Evolutionary conservation across 1,284 basidiomycete genomes (phyloP).

Genomic region (Cutaneotrichosporon dermatis): DNA sequence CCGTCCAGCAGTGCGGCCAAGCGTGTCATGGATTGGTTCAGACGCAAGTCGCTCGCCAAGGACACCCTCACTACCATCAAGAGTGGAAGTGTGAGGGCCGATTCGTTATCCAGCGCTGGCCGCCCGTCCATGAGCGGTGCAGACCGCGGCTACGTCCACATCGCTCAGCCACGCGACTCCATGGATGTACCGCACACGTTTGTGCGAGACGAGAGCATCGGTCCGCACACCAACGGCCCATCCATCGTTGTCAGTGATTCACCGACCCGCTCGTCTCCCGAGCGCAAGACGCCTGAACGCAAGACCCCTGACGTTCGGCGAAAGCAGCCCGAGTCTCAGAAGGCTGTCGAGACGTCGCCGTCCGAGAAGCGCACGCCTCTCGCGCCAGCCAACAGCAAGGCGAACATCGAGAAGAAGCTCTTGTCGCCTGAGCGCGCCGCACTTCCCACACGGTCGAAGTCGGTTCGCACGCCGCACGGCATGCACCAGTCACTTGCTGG

Average conservation of each 20-base stretch:
- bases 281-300: not conserved
- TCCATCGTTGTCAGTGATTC: slow-evolving; percentile 15
- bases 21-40: slow-evolving; percentile 63
- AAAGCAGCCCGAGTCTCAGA: not conserved
- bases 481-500: not conserved
- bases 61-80: slow-evolving; percentile 35
- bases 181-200: slow-evolving; percentile 2
- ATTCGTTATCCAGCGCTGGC: slow-evolving; percentile 17
- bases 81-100: slow-evolving; percentile 19
- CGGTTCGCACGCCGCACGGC: slow-evolving; percentile 7
- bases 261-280: not conserved
- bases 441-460: slow-evolving; percentile 18
- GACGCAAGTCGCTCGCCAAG: slow-evolving; percentile 54
- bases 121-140: slow-evolving; percentile 9
- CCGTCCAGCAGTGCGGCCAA: slow-evolving; percentile 56
- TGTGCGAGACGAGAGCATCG: slow-evolving; percentile 23
- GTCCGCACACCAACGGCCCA: slow-evolving; percentile 24
- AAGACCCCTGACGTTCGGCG: too few relatives aligned
- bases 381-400: slow-evolving; percentile 22
- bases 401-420: slow-evolving; percentile 25
- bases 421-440: slow-evolving; percentile 1
- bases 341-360: not conserved
- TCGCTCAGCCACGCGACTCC: slow-evolving; percentile 1
- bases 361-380: slow-evolving; percentile 7
- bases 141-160: slow-evolving; percentile 2